Conservation (phyloP, 306 rosid species). For the Oemleria cerasiformis region DNA sequence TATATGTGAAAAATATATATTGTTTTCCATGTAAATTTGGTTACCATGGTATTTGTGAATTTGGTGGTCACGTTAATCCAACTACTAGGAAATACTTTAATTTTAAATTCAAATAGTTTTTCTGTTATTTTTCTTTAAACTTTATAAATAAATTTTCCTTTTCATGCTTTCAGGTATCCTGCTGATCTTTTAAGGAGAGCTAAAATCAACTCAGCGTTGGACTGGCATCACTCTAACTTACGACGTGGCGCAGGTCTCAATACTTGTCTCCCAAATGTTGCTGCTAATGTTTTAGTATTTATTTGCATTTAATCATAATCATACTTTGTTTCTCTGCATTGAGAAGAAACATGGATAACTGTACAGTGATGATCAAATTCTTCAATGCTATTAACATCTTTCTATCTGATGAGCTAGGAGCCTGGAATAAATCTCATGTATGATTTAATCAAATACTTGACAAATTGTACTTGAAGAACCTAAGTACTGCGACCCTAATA, state of each 20-base stretch:
- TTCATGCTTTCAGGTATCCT: conserved; percentile 66
- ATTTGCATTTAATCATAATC: not conserved
- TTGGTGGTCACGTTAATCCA: not conserved
- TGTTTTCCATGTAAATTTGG: not conserved
- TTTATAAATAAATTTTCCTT: conserved; percentile 12
- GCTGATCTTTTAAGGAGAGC: conserved; percentile 81
- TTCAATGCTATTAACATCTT: not conserved
- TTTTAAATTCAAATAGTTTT: not conserved
- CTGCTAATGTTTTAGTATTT: not conserved
- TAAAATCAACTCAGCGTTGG: conserved; percentile 67
- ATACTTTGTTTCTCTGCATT: not conserved
- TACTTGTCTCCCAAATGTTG: conserved; percentile 4
- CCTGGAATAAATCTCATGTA: not conserved
- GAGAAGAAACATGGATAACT: not conserved
- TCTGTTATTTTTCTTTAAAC: not conserved
- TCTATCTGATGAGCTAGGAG: not conserved
- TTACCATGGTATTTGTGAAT: not conserved
- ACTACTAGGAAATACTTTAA: not conserved
- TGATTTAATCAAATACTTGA: not conserved
- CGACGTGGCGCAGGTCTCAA: conserved; percentile 70
- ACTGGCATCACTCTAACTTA: conserved; percentile 86
- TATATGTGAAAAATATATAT: not conserved
- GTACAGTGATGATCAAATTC: not conserved
- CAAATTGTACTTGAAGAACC: not conserved
- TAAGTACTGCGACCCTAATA: not conserved